These are phyloP conservation scores for Didymella pomorum DNA, from an alignment of 2,329 filamentous ascomycete species.

Conservation along the genomic window DNA sequence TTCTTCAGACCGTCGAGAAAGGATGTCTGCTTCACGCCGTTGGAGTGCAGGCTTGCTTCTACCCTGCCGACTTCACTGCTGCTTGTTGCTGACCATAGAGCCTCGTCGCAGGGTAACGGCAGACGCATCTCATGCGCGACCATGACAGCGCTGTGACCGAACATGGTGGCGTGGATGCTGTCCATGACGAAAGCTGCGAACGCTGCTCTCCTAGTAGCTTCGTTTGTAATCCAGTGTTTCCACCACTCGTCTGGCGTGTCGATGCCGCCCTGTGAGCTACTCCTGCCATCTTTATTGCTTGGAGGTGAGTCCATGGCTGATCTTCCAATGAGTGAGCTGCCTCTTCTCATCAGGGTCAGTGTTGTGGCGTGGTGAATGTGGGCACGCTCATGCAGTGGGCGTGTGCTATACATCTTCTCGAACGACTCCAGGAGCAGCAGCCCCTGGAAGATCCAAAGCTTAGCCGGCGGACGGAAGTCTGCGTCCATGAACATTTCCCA, in stretches of 20 bases:
- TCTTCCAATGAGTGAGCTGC: conserved; percentile 87
- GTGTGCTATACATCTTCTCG: conserved; percentile 97
- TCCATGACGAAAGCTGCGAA: conserved; percentile 96
- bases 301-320: conserved; percentile 85
- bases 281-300: conserved; percentile 70
- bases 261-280: conserved; percentile 56
- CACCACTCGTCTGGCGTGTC: conserved; percentile 89
- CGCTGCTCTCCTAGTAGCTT: conserved; percentile 86
- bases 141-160: conserved; percentile 96
- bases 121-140: conserved; percentile 94
- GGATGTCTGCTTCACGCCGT: conserved; percentile 82
- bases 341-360: conserved; percentile 91
- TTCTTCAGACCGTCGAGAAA: conserved; percentile 92
- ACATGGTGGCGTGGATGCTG: conserved; percentile 96
- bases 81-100: conserved; percentile 88
- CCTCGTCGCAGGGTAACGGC: conserved; percentile 90
- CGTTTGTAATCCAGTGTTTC: conserved; percentile 94
- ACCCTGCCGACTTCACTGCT: conserved; percentile 85
- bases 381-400: conserved; percentile 88
- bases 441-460: conserved; percentile 95
- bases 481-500: conserved; percentile 95
- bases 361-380: conserved; percentile 98
- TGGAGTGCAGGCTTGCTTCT: conserved; percentile 79
- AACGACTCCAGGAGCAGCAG: conserved; percentile 89
- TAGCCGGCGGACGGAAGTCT: conserved; percentile 89